Base-by-base conservation (phyloP, 148 eudicot genomes). In the Silene latifolia region DNA sequence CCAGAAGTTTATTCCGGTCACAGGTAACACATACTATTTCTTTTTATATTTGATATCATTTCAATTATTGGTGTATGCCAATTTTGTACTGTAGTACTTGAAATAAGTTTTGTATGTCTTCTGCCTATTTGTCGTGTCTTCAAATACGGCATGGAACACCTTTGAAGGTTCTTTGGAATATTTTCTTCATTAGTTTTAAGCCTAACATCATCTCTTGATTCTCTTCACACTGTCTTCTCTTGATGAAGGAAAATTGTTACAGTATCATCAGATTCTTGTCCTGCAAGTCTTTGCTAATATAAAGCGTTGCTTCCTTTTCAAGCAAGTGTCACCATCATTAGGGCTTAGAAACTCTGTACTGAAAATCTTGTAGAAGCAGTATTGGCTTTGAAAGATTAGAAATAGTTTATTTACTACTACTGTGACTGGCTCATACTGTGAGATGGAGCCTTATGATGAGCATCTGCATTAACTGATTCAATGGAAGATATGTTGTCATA, bases 1-100 rank as follows among this genome's bases (percentile, higher is more conserved):
- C 90, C 96, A 89, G 80, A 94, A 89, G 72, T 79, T 90, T 83
- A 94, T 94, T 77, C 98, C 97, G 11, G 97, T 94, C 46, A 87
- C 98, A n/a, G 87, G 98, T 94, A 86, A 80, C 29, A 21, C 24
- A 29, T 73, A 70, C 8, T 73, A 65, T 83, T 62, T 77, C 54
- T 71, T 44, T 74, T 72, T 48, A 66, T 29, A 74, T 67, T 73
- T 7, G 56, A 42, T 77, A 20, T 8, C 17, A 42, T 57, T 76
- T 58, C 8, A 21, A 18, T 56, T 24, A 42, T 59, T 39, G 21
- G 66, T 58, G 29, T 17, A 58, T 56, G 15, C 14, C 32, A 12
- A 17, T 44, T 10, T 18, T 69, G 18, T 35, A 44, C 59, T 44
- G 8, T 47, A 32, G 18, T 76, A 39, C 44, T 12, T 58, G 23